A percentile compares a stretch with the other conserved stretches of the same genome.
phyloP scores from a whole-genome alignment of 2,329 filamentous ascomycete species.

The Venturia aucupariae region DNA sequence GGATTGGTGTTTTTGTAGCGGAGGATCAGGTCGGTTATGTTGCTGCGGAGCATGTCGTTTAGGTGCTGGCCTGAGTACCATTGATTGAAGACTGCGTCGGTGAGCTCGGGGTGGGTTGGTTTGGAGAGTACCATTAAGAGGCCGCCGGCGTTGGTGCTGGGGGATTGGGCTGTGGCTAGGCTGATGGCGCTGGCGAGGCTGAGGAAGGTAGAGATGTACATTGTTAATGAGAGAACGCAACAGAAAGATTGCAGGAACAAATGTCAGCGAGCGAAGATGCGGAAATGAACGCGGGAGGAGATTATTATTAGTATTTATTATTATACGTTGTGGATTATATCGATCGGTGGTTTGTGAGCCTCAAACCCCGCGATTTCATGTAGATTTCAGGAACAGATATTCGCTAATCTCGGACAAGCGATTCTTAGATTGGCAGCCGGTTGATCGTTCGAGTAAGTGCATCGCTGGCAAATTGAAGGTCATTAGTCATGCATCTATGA shows the following conservation, averaged over 20 bases:
- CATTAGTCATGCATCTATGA: neutral
- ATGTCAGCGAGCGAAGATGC: neutral
- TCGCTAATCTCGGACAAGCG: neutral
- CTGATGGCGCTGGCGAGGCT: neutral
- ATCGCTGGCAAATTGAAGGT: neutral
- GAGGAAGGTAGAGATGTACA: neutral
- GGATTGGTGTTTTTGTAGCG: slow-evolving; percentile 16
- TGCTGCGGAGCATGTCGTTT: slow-evolving; percentile 12
- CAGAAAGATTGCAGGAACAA: no score
- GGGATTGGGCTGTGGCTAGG: neutral
- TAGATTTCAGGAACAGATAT: neutral
- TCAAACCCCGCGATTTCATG: neutral
- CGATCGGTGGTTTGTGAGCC: neutral
- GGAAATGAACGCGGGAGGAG: neutral
- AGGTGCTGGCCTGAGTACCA: slow-evolving; percentile 16
- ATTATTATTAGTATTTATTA: neutral
- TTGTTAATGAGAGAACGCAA: neutral
- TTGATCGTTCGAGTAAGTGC: neutral
- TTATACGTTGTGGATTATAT: neutral
- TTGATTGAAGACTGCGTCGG: slow-evolving; percentile 14
- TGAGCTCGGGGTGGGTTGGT: slow-evolving; percentile 11
- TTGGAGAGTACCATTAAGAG: slow-evolving; percentile 3
- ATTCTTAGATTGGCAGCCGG: neutral
- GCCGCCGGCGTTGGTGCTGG: neutral
- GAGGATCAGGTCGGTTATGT: slow-evolving; percentile 16